Conservation (phyloP, 495 filamentous ascomycete genomes). For the Neurospora discreta region DNA sequence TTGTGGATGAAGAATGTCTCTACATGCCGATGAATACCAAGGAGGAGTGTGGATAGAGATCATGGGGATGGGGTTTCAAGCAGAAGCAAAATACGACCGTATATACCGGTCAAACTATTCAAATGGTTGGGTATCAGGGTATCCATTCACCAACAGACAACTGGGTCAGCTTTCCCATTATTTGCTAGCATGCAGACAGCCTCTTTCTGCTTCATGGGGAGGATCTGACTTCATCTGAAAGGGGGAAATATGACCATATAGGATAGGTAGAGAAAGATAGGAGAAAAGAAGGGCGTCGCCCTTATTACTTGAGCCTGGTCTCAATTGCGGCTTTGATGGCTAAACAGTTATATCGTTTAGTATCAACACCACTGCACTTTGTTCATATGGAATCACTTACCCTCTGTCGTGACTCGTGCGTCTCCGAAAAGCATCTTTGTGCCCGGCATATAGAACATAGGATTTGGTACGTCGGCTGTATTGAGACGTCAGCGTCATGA, state of each 20-base stretch:
- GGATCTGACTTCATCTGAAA: background rate
- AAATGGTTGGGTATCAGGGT: background rate
- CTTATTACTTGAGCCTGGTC: slow-evolving; percentile 25
- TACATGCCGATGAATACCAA: background rate
- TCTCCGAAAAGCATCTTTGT: slow-evolving; percentile 82
- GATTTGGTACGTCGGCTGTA: slow-evolving; percentile 65
- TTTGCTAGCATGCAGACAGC: background rate
- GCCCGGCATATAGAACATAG: slow-evolving; percentile 78
- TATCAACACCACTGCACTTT: background rate
- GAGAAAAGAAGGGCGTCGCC: background rate
- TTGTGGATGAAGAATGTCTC: background rate
- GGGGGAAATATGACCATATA: background rate
- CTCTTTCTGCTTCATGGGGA: background rate
- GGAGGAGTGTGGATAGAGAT: background rate
- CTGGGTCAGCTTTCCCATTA: background rate
- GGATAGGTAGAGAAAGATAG: background rate
- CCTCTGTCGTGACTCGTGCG: slow-evolving; percentile 69
- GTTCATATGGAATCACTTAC: slow-evolving; percentile 22
- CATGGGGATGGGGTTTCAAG: background rate
- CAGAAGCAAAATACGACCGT: background rate
- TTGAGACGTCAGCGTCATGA: no score
- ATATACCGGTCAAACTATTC: background rate
- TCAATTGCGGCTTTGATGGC: slow-evolving; percentile 44
- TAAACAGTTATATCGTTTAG: slow-evolving; percentile 9
- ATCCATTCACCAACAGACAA: background rate